These are phyloP conservation scores for Baorangia bicolor DNA, from an alignment of 768 basidiomycete genomes.

Conservation along the genomic window DNA sequence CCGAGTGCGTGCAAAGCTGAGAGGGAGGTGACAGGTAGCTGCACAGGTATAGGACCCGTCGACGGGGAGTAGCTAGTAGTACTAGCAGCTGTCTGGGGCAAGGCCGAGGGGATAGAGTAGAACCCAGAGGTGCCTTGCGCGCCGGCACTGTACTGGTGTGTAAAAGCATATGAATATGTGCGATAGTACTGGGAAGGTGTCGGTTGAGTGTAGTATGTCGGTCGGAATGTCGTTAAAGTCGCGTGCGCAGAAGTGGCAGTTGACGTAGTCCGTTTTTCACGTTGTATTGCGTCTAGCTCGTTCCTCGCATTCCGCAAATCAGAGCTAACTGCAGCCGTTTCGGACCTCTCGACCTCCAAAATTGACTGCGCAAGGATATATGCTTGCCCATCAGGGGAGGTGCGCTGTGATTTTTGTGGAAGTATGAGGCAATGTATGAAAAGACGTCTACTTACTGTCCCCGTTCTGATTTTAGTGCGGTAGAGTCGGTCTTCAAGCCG, in stretches of 20 bases:
- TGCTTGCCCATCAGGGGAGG: conserved; percentile 60
- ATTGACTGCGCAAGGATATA: conserved; percentile 62
- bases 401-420: conserved; percentile 42
- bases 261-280: conserved; percentile 58
- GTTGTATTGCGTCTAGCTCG: conserved; percentile 66
- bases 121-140: conserved; percentile 23
- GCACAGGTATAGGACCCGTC: conserved; percentile 53
- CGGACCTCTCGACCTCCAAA: conserved; percentile 64
- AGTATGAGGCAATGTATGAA: background rate
- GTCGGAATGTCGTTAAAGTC: conserved; percentile 39
- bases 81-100: conserved; percentile 36
- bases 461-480: conserved; percentile 50
- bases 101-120: conserved; percentile 31
- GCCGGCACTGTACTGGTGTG: conserved; percentile 48
- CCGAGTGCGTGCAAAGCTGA: conserved; percentile 65
- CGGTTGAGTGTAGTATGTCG: conserved; percentile 35
- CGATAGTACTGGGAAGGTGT: conserved; percentile 60
- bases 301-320: conserved; percentile 62
- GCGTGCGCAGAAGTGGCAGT: conserved; percentile 30
- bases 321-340: conserved; percentile 52
- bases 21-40: conserved; percentile 63
- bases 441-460: conserved; percentile 45
- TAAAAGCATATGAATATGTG: conserved; percentile 62
- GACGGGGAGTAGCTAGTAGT: conserved; percentile 31
- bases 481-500: conserved; percentile 59